Conservation (phyloP, 495 filamentous ascomycete species). For the Penicillium maclennaniae region DNA sequence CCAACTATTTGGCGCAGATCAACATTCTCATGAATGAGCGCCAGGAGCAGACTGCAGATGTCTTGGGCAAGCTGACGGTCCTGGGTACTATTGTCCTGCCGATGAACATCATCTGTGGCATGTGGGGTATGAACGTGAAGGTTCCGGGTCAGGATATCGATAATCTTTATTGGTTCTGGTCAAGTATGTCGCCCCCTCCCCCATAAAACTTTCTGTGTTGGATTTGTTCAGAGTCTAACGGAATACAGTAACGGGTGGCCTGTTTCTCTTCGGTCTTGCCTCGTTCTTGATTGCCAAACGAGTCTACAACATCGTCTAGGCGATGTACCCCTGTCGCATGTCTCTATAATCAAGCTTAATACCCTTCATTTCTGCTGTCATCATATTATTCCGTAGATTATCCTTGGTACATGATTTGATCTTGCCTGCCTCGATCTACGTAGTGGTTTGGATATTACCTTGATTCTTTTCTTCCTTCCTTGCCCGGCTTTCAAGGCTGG, state of each 20-base stretch:
- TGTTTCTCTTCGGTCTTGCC: constrained; percentile 71
- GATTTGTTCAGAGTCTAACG: constrained; percentile 1
- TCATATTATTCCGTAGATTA: neutral
- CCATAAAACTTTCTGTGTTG: neutral
- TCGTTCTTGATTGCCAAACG: constrained; percentile 83
- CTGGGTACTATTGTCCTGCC: constrained; percentile 95
- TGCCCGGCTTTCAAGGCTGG: neutral
- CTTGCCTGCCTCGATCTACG: neutral
- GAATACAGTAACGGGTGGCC: constrained; percentile 60
- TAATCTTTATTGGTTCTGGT: constrained; percentile 61
- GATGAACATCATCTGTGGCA: constrained; percentile 96
- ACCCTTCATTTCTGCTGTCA: neutral
- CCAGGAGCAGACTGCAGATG: constrained; percentile 91
- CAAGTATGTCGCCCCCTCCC: constrained; percentile 39
- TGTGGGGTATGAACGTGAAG: constrained; percentile 99
- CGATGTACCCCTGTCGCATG: neutral
- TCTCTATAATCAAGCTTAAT: neutral
- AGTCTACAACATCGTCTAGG: constrained; percentile 62
- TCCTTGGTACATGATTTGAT: neutral
- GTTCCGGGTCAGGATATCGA: constrained; percentile 82
- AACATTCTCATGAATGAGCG: constrained; percentile 98
- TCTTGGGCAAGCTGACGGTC: constrained; percentile 91
- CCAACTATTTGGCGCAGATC: constrained; percentile 90
- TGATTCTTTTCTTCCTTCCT: neutral
- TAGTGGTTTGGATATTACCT: neutral